Conservation (phyloP, 2,329 filamentous ascomycete species). For the Zymoseptoria ardabiliae region DNA sequence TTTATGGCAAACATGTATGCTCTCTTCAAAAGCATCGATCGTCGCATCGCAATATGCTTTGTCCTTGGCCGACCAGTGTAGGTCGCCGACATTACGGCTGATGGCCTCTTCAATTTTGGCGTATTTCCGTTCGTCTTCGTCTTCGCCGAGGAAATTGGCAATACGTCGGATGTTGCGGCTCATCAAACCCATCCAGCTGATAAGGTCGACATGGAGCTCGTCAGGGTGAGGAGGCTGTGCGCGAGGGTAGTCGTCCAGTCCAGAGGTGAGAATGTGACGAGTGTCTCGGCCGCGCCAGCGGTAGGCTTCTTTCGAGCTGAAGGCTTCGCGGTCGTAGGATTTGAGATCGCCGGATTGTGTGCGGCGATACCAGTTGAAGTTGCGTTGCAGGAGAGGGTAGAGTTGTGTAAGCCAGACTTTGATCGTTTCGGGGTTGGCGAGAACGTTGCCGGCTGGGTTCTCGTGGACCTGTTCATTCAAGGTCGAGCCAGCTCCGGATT, state of each 20-base stretch:
- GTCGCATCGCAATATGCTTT: slow-evolving; percentile 91
- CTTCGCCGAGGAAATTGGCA: slow-evolving; percentile 64
- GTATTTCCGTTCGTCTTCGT: slow-evolving; percentile 69
- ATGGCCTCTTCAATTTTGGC: slow-evolving; percentile 68
- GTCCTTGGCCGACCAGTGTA: slow-evolving; percentile 80
- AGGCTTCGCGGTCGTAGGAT: slow-evolving; percentile 75
- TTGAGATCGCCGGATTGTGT: slow-evolving; percentile 88
- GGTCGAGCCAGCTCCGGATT: slow-evolving; percentile 21
- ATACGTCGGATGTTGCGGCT: slow-evolving; percentile 76
- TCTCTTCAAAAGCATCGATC: slow-evolving; percentile 91
- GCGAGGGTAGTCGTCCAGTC: slow-evolving; percentile 92
- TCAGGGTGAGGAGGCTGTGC: slow-evolving; percentile 89
- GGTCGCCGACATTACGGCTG: slow-evolving; percentile 75
- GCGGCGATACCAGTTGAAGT: slow-evolving; percentile 91
- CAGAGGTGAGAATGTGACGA: slow-evolving; percentile 82
- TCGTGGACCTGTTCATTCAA: slow-evolving; percentile 29
- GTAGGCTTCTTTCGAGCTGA: slow-evolving; percentile 85
- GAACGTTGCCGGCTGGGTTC: slow-evolving; percentile 39
- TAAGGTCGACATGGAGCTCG: slow-evolving; percentile 88
- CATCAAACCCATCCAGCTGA: slow-evolving; percentile 98
- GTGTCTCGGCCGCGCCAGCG: slow-evolving; percentile 88
- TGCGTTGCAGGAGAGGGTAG: slow-evolving; percentile 79
- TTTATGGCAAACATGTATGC: slow-evolving; percentile 84
- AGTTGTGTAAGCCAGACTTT: slow-evolving; percentile 65
- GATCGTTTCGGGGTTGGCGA: slow-evolving; percentile 61